Conservation (phyloP, 179 eudicot species). For the Gypsophila paniculata region DNA sequence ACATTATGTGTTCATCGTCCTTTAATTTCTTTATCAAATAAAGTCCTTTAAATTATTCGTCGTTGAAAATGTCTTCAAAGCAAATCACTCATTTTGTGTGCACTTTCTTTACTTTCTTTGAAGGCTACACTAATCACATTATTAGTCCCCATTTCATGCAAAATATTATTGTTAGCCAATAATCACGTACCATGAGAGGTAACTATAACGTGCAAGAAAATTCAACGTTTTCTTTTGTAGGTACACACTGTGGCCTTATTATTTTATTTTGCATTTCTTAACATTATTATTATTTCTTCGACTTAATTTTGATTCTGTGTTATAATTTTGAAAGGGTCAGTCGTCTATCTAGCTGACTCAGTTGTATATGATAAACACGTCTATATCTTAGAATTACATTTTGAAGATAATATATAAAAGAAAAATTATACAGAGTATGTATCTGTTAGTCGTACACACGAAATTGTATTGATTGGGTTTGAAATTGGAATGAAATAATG, state of each 20-base stretch:
- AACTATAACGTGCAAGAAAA: background rate
- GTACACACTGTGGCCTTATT: constrained; percentile 10
- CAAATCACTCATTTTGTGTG: background rate
- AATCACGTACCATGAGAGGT: no score
- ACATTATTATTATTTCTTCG: no score
- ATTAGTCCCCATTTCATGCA: background rate
- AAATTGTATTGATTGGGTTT: background rate
- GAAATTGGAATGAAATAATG: background rate
- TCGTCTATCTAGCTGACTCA: background rate
- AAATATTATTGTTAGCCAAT: no score
- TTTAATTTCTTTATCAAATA: background rate
- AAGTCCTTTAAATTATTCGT: no score
- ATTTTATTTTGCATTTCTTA: background rate
- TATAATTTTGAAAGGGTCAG: background rate
- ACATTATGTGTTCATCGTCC: constrained; percentile 3
- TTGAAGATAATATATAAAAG: background rate
- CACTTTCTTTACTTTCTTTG: background rate
- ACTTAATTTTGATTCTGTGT: background rate
- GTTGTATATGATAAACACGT: background rate
- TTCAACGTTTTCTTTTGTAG: background rate
- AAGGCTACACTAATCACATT: no score
- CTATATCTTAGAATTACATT: background rate
- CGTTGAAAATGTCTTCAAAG: background rate
- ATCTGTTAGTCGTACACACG: background rate
- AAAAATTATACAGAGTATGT: no score